These are phyloP conservation scores for Stereum hirsutum DNA, from an alignment of 1,284 basidiomycete genomes.

Conservation along the genomic window DNA sequence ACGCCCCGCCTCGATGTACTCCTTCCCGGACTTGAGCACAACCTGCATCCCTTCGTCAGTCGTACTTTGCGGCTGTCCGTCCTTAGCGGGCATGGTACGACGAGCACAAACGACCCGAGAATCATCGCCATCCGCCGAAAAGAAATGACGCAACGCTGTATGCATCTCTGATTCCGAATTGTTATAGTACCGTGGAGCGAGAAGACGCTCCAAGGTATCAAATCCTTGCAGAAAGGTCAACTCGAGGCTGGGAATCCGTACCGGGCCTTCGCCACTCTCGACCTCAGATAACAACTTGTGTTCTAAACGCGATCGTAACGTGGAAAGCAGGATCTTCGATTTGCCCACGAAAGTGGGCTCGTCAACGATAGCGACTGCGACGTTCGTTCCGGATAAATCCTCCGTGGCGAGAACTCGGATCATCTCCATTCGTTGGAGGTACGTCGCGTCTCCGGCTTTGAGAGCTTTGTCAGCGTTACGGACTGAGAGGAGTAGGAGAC, in stretches of 20 bases:
- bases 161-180: slow-evolving; percentile 41
- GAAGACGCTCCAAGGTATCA: slow-evolving; percentile 84
- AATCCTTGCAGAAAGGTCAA: slow-evolving; percentile 74
- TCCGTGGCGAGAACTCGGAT: slow-evolving; percentile 62
- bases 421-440: slow-evolving; percentile 74
- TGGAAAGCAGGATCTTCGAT: slow-evolving; percentile 50
- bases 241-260: slow-evolving; percentile 22
- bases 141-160: slow-evolving; percentile 47
- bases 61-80: slow-evolving; percentile 17
- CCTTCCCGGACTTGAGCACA: slow-evolving; percentile 27
- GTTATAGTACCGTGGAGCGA: slow-evolving; percentile 74
- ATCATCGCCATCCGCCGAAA: slow-evolving; percentile 49
- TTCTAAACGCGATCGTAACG: slow-evolving; percentile 33
- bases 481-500: slow-evolving; percentile 77
- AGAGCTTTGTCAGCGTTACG: slow-evolving; percentile 85
- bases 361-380: slow-evolving; percentile 78
- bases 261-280: slow-evolving; percentile 6
- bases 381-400: slow-evolving; percentile 40
- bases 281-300: background rate
- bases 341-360: slow-evolving; percentile 89
- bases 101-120: slow-evolving; percentile 69
- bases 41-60: slow-evolving; percentile 11
- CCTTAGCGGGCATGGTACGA: slow-evolving; percentile 24
- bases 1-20: slow-evolving; percentile 42
- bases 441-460: slow-evolving; percentile 65